These are phyloP conservation scores for Oryza longistaminata DNA, from an alignment of 176 grass and related monocot genomes.

Conservation along the genomic window DNA sequence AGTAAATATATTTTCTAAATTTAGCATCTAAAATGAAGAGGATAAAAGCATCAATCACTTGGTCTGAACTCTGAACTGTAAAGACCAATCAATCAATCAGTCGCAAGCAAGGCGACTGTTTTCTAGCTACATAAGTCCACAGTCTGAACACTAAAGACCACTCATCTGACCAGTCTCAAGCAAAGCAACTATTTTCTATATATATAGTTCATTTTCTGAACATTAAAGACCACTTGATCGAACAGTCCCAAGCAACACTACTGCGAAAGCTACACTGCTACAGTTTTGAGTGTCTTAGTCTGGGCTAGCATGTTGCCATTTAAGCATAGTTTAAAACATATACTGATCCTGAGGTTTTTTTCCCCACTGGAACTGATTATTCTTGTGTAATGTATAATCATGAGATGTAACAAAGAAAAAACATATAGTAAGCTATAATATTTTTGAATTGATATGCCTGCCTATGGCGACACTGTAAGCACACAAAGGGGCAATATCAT, in stretches of 20 bases:
- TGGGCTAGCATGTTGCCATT: constrained; percentile 13
- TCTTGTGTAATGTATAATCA: constrained; percentile 23
- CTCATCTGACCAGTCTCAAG: constrained; percentile 24
- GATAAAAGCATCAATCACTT: background rate
- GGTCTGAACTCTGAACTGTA: constrained; percentile 34
- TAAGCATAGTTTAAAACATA: constrained; percentile 20
- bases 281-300: background rate
- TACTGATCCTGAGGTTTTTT: background rate
- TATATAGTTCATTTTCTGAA: constrained; percentile 21
- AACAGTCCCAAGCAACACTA: constrained; percentile 21
- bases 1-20: background rate
- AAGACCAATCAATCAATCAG: constrained; percentile 31
- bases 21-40: constrained; percentile 9
- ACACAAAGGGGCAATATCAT: background rate
- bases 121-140: background rate
- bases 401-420: background rate
- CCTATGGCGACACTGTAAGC: constrained; percentile 7
- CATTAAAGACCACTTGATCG: constrained; percentile 31
- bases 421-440: background rate
- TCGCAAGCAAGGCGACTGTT: background rate
- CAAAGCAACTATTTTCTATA: background rate
- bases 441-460: constrained; percentile 15
- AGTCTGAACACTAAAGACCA: constrained; percentile 37
- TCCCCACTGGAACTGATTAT: background rate
- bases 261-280: constrained; percentile 21